A percentile compares a stretch with the other conserved stretches of the same genome.
These are phyloP conservation scores for Trichoderma aggressivum DNA, from an alignment of 2,329 filamentous ascomycete species.

Conservation along the genomic window DNA sequence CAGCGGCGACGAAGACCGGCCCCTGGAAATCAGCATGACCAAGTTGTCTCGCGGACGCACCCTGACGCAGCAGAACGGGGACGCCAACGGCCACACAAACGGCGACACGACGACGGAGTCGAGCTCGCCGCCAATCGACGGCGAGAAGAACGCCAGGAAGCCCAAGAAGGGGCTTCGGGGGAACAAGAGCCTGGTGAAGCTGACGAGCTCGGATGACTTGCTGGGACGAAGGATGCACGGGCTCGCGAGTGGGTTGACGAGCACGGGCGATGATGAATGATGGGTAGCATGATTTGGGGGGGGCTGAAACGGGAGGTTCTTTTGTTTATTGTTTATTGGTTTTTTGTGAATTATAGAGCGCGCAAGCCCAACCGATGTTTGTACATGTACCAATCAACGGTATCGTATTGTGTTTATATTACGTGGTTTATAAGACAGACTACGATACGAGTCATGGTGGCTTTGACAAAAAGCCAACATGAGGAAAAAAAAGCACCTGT, in stretches of 20 bases:
- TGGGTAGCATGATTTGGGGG: background rate
- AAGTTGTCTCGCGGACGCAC: conserved; percentile 39
- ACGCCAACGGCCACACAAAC: conserved; percentile 20
- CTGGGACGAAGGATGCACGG: conserved; percentile 57
- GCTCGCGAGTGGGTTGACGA: conserved; percentile 51
- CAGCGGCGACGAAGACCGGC: conserved; percentile 74
- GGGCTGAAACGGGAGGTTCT: background rate
- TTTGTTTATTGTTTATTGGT: background rate
- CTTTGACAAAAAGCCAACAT: background rate
- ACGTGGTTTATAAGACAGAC: background rate
- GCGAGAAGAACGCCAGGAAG: conserved; percentile 23
- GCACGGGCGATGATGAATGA: conserved; percentile 43
- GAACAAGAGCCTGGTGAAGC: conserved; percentile 49
- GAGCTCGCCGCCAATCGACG: conserved; percentile 12
- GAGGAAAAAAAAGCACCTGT: background rate
- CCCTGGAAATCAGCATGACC: conserved; percentile 75
- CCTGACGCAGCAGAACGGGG: conserved; percentile 26
- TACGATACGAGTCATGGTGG: background rate
- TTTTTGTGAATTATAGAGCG: conserved; percentile 8
- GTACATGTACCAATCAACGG: background rate
- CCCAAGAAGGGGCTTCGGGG: conserved; percentile 35
- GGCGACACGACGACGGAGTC: background rate
- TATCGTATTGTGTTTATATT: background rate
- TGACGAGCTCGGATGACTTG: conserved; percentile 57
- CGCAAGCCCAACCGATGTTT: background rate